A percentile compares a stretch with the other conserved stretches of the same genome.
These are phyloP conservation scores for Rhodotorula kratochvilovae DNA, from an alignment of 768 basidiomycete genomes.

Conservation along the genomic window DNA sequence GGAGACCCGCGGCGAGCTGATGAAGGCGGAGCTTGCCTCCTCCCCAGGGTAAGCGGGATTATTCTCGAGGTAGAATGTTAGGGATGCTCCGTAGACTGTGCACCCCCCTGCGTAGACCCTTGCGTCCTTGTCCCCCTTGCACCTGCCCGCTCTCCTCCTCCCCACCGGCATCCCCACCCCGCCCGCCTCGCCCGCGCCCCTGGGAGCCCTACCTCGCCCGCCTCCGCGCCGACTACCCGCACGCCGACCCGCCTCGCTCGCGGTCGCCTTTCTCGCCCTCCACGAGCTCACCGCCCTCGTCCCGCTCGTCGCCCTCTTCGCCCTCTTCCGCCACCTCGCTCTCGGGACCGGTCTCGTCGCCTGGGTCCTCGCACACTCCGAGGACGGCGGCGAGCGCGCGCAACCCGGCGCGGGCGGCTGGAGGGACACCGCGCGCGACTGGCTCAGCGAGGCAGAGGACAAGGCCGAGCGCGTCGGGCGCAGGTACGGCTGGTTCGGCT, in stretches of 20 bases:
- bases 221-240: slow-evolving; percentile 59
- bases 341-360: slow-evolving; percentile 64
- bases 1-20: not conserved
- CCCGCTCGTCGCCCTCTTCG: slow-evolving; percentile 71
- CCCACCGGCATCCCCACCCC: not conserved
- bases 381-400: slow-evolving; percentile 43
- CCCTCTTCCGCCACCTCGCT: slow-evolving; percentile 61
- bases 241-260: slow-evolving; percentile 71
- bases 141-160: not conserved
- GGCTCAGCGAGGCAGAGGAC: slow-evolving; percentile 28
- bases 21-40: not conserved
- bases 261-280: slow-evolving; percentile 71
- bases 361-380: slow-evolving; percentile 37
- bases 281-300: slow-evolving; percentile 80
- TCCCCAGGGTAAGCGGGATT: not conserved
- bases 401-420: slow-evolving; percentile 39
- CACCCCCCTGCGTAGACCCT: no score
- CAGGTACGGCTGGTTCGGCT: slow-evolving; percentile 35
- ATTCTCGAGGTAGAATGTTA: no score
- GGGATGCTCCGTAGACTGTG: no score
- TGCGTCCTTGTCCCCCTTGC: no score
- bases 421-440: slow-evolving; percentile 45
- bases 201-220: slow-evolving; percentile 18
- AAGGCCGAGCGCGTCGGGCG: slow-evolving; percentile 27
- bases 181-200: not conserved